phyloP scores from a whole-genome alignment of 2,329 filamentous ascomycete genomes.

The Zymoseptoria brevis region DNA sequence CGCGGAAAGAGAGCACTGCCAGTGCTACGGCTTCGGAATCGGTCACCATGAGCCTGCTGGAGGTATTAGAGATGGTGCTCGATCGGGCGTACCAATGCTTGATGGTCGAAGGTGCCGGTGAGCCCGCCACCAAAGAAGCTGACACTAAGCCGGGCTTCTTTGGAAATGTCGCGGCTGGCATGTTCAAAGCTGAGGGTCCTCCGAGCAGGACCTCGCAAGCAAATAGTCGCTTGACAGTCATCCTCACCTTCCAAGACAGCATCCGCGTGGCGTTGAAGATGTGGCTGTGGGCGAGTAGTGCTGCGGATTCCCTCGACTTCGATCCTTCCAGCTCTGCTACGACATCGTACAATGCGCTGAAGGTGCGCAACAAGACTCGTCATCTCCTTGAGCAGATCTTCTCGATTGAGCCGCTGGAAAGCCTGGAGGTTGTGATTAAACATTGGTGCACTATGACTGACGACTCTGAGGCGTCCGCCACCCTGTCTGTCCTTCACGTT shows the following conservation, averaged over 20 bases:
- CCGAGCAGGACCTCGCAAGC: slow-evolving; percentile 70
- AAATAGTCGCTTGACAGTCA: slow-evolving; percentile 85
- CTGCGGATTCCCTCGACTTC: slow-evolving; percentile 47
- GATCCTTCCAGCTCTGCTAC: slow-evolving; percentile 59
- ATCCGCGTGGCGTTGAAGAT: slow-evolving; percentile 87
- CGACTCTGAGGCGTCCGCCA: slow-evolving; percentile 39
- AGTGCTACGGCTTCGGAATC: slow-evolving; percentile 18
- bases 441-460: slow-evolving; percentile 60
- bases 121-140: slow-evolving; percentile 64
- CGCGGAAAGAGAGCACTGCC: slow-evolving; percentile 30
- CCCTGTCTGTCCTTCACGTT: slow-evolving; percentile 82
- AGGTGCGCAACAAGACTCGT: slow-evolving; percentile 82
- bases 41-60: slow-evolving; percentile 51
- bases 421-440: slow-evolving; percentile 80
- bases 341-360: slow-evolving; percentile 86
- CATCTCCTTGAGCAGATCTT: slow-evolving; percentile 89
- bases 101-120: slow-evolving; percentile 63
- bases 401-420: slow-evolving; percentile 83
- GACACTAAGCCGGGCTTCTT: slow-evolving; percentile 75
- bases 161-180: slow-evolving; percentile 86
- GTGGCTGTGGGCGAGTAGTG: slow-evolving; percentile 82
- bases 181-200: slow-evolving; percentile 70
- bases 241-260: slow-evolving; percentile 94
- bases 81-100: slow-evolving; percentile 80
- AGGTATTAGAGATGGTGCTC: slow-evolving; percentile 83